Evolutionary conservation across 2,329 filamentous ascomycete genomes (phyloP), one percentile per base, ranked within the genome.

Genomic region (Raffaelea arxii): DNA sequence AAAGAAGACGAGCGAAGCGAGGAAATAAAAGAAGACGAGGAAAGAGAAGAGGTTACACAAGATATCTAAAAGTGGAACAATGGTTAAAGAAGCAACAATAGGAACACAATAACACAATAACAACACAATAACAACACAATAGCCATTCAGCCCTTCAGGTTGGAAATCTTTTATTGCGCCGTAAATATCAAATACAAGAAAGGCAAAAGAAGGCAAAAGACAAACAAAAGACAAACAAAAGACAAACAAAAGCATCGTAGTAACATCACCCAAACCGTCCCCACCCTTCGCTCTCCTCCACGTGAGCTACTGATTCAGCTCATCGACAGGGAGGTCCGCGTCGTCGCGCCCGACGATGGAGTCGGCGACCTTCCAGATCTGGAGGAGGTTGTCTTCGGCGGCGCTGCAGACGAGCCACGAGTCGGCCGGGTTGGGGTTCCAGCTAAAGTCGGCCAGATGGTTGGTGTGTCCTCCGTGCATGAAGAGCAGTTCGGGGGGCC

Each of bases 401-500:
- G 92, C 90, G 51, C 86, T 94, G 63, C 89, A 90, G 55, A 98
- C 86, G 46, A 96, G 79, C 94, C 94, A 98, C 4, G 91, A 90
- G 58, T 96, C 89, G 61, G 94, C 95, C 55, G 80, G 80, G 62
- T 94, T 95, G 55, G 81, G 80, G 65, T 98, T 98, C 91, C 91
- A 98, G 67, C 85, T 91, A 60, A 98, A 98, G 65, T 98, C 94
- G 30, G 87, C 89, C 51, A 98, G 80, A 55, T 94, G 85, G 67
- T 96, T 96, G 11, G 92, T 98, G 69, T 98, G 94, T 25, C 92
- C 92, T 51, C 92, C 92, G 59, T 98, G 92, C 90, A 98, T 97
- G 68, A 98, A 98, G 2, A 98, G 71, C 85, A 98, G 73, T 66
- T 98, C 92, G 44, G 92, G 91, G 2, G 90, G 86, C 0, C 92